Base-by-base conservation (phyloP, 1,284 basidiomycete species). In the Tetrapyrgos nigripes region DNA sequence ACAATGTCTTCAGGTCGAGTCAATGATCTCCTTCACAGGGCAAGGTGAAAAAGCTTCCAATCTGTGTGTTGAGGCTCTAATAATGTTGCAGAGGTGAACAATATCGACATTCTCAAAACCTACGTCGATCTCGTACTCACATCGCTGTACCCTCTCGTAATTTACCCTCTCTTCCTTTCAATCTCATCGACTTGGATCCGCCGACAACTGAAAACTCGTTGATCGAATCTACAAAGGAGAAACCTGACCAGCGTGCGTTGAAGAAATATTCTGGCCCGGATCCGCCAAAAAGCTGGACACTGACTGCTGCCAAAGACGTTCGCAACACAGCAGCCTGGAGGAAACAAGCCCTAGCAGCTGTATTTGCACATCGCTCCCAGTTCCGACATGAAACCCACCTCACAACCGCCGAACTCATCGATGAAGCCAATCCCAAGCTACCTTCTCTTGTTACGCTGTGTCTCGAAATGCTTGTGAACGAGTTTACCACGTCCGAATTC, bases 71-170 rank as follows among this genome's bases (percentile, higher is more conserved):
- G 4, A 43, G 50, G 26, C 26, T 26, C 21, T 26, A 46, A 49
- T 53, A 27, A 40, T 45, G 51, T 28, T 49, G 6, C 43, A 87
- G 87, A 69, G 88, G 87, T 11, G 89, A 91, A 69, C 85, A 90
- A 46, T 89, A 85, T 60, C 79, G 88, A 50, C 89, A 83, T 62
- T 64, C 73, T 24, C 85, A 83, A 61, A 91, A 91, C 66, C 61
- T 82, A 6, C 76, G 71, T 55, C 70, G 76, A 27, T 79, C 78
- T 28, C 75, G 73, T 29, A 68, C 71, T 10, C 77, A 79, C 57
- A 44, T 78, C 27, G 67, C 68, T 24, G 58, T 63, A 29, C 64
- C 68, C 37, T 61, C 67, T 29, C 70, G 72, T 59, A 79, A 75
- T 59, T 62, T 70, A 40, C 78, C 77, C 3, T 80, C 79, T 2